Evolutionary conservation across 2,329 filamentous ascomycete genomes (phyloP).

Genomic region (Zasmidium citrigriseum): DNA sequence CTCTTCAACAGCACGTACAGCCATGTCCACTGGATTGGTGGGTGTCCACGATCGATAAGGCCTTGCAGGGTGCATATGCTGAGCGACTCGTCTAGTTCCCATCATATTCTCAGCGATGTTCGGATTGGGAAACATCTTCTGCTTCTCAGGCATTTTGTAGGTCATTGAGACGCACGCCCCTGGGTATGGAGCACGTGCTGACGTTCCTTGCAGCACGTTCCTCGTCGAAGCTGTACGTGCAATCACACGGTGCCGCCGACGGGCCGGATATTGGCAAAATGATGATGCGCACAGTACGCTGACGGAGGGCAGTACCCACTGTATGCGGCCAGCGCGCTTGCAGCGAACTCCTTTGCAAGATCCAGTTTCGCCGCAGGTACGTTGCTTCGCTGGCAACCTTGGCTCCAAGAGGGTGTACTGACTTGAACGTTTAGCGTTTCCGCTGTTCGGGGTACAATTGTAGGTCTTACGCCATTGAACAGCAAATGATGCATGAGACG

Average conservation of each 20-base stretch:
- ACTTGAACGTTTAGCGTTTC: slow-evolving; percentile 30
- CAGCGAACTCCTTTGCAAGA: slow-evolving; percentile 53
- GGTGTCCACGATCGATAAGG: slow-evolving; percentile 12
- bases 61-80: slow-evolving; percentile 18
- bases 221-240: slow-evolving; percentile 21
- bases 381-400: slow-evolving; percentile 1
- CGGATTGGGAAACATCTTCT: slow-evolving; percentile 58
- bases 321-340: slow-evolving; percentile 48
- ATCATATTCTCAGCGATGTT: slow-evolving; percentile 52
- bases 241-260: neutral
- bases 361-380: slow-evolving; percentile 48
- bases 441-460: slow-evolving; percentile 53
- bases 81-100: slow-evolving; percentile 41
- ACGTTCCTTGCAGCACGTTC: slow-evolving; percentile 9
- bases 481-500: neutral
- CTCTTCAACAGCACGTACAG: slow-evolving; percentile 14
- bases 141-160: slow-evolving; percentile 66
- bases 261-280: slow-evolving; percentile 2
- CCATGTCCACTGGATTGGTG: slow-evolving; percentile 23
- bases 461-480: slow-evolving; percentile 28
- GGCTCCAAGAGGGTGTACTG: slow-evolving; percentile 9
- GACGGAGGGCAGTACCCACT: slow-evolving; percentile 9
- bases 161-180: slow-evolving; percentile 6
- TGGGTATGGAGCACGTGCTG: slow-evolving; percentile 2
- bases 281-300: slow-evolving; percentile 4